A percentile compares a stretch with the other conserved stretches of the same genome.
These are phyloP conservation scores for Periconia macrospinosa DNA, from an alignment of 2,329 filamentous ascomycete genomes.

Conservation along the genomic window DNA sequence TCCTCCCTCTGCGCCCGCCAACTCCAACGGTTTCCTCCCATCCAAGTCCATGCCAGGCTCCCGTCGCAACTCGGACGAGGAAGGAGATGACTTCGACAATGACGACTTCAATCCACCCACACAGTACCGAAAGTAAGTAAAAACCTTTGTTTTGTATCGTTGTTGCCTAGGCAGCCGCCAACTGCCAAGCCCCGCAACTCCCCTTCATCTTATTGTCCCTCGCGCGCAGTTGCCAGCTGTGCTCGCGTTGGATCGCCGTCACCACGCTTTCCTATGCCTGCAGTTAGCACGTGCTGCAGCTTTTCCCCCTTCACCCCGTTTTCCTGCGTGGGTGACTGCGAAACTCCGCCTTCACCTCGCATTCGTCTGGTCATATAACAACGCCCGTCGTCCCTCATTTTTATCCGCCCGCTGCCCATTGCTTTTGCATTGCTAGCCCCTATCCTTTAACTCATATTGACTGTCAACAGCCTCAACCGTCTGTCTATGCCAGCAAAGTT, in stretches of 20 bases:
- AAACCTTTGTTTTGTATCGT: not conserved
- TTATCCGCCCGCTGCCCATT: too few relatives aligned
- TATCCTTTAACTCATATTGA: conserved; percentile 13
- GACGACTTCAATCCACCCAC: conserved; percentile 56
- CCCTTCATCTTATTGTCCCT: not conserved
- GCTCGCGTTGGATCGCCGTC: not conserved
- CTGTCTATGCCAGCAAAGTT: conserved; percentile 89
- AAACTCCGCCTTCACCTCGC: not conserved
- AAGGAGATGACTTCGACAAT: conserved; percentile 83
- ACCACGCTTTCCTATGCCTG: conserved; percentile 1
- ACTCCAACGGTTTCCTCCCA: conserved; percentile 66
- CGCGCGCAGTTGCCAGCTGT: not conserved
- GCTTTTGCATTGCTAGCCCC: not conserved
- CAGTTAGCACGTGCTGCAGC: not conserved
- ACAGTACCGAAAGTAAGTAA: conserved; percentile 41
- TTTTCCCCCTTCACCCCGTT: conserved; percentile 4
- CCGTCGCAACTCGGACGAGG: conserved; percentile 83
- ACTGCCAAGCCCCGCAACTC: not conserved
- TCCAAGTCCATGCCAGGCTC: conserved; percentile 86
- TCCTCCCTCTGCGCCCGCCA: conserved; percentile 61
- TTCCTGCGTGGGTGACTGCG: not conserved
- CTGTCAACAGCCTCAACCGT: conserved; percentile 68
- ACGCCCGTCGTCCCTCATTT: too few relatives aligned
- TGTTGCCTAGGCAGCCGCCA: conserved; percentile 4
- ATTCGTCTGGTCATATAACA: too few relatives aligned